Conservation (phyloP, 495 filamentous ascomycete species). For the Penicillium argentinense region DNA sequence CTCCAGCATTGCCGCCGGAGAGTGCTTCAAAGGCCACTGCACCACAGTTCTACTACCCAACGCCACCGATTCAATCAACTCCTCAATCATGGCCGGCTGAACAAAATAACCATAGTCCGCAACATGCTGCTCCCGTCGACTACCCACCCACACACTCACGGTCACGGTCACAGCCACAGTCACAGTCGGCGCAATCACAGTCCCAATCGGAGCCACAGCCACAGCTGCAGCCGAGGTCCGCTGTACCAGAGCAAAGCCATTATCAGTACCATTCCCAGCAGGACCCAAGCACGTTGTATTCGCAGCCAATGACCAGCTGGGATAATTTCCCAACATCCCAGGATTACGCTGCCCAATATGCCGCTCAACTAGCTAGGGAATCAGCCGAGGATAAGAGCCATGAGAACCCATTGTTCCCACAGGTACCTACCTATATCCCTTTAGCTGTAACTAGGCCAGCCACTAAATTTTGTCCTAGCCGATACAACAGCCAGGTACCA, state of each 20-base stretch:
- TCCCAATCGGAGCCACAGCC: neutral
- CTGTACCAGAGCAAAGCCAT: too few species aligned
- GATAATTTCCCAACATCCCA: conserved; percentile 2
- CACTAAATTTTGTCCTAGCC: neutral
- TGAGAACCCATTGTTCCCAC: conserved; percentile 2
- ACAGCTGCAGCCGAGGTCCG: neutral
- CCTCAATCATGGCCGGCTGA: conserved; percentile 9
- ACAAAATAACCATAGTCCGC: neutral
- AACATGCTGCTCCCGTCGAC: conserved; percentile 2
- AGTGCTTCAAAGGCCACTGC: neutral
- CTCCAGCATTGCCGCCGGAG: neutral
- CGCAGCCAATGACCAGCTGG: conserved; percentile 15
- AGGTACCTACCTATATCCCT: conserved; percentile 1
- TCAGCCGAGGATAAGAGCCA: neutral
- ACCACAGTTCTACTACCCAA: conserved; percentile 23
- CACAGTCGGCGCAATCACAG: conserved; percentile 6
- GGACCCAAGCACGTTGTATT: neutral
- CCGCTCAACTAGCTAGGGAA: neutral
- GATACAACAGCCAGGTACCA: neutral
- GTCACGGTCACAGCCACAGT: conserved; percentile 6
- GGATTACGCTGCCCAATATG: neutral
- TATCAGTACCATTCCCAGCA: too few species aligned
- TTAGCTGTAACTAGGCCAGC: neutral
- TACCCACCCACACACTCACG: conserved; percentile 16
- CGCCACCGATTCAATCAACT: conserved; percentile 9